Evolutionary conservation across 306 rosid species (phyloP).

Genomic region (Medicago ruthenica): DNA sequence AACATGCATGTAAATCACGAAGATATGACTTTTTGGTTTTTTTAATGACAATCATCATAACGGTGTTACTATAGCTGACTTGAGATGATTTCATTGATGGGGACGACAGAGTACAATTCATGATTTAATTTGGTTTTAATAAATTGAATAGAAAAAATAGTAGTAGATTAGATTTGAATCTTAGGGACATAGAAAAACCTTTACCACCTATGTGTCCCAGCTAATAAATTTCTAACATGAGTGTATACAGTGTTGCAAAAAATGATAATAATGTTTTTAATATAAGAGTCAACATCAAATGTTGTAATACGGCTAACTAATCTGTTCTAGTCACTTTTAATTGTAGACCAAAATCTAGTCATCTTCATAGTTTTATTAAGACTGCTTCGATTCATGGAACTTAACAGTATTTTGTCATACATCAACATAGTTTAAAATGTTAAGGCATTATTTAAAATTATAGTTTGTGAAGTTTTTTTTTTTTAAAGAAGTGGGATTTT

Average conservation of each 20-base stretch:
- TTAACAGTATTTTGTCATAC: constrained; percentile 35
- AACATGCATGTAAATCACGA: neutral
- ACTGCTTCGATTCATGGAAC: constrained; percentile 33
- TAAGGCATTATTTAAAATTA: neutral
- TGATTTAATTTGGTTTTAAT: constrained; percentile 7
- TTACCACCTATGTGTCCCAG: constrained; percentile 3
- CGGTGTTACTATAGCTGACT: constrained; percentile 27
- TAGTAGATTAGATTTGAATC: neutral
- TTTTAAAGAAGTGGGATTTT: constrained; percentile 13
- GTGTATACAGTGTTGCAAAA: neutral
- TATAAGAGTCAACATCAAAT: constrained; percentile 20
- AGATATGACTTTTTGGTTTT: neutral
- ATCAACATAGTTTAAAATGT: constrained; percentile 2
- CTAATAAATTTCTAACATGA: constrained; percentile 25
- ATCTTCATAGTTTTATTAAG: constrained; percentile 31
- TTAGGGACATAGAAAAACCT: neutral
- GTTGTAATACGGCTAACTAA: constrained; percentile 31
- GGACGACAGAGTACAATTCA: constrained; percentile 16
- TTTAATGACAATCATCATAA: neutral
- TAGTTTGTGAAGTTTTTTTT: constrained; percentile 10
- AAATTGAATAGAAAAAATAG: neutral
- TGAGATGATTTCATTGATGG: constrained; percentile 17
- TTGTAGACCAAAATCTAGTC: constrained; percentile 14
- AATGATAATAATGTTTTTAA: constrained; percentile 22
- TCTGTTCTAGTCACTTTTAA: neutral